Evolutionary conservation across 257 asterid species (phyloP).

Genomic region (Ehretia macrophylla): DNA sequence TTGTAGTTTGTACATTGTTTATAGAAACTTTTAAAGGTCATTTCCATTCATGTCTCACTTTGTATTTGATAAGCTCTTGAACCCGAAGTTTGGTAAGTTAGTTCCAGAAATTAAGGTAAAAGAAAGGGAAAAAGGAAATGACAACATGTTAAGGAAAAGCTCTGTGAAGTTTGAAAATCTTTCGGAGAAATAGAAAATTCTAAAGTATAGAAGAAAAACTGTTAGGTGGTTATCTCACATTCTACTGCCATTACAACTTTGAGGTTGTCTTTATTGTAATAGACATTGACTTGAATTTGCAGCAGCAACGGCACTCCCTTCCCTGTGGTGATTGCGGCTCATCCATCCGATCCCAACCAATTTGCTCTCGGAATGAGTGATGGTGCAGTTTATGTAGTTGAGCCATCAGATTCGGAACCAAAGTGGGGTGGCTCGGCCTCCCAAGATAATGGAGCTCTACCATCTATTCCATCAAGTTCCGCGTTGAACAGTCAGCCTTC

Average conservation of each 20-base stretch:
- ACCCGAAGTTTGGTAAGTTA: neutral
- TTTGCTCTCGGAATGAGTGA: slow-evolving; percentile 26
- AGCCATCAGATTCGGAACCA: slow-evolving; percentile 23
- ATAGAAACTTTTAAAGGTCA: neutral
- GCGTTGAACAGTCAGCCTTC: slow-evolving; percentile 72
- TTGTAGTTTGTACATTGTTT: neutral
- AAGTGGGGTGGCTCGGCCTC: slow-evolving; percentile 19
- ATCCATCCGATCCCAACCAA: slow-evolving; percentile 25
- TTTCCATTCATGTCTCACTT: neutral
- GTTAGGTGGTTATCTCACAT: neutral
- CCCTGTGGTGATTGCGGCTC: slow-evolving; percentile 28
- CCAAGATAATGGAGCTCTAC: slow-evolving; percentile 13
- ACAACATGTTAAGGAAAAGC: too few species aligned
- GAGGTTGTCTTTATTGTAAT: neutral
- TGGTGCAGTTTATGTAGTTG: slow-evolving; percentile 20
- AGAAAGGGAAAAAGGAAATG: neutral
- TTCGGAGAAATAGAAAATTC: neutral
- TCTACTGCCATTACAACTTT: neutral
- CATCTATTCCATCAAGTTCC: slow-evolving; percentile 59
- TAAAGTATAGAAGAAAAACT: neutral
- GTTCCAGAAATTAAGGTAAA: neutral
- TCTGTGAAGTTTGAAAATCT: too few species aligned
- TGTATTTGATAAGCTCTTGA: neutral
- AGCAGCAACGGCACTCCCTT: neutral
- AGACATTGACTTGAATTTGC: neutral